phyloP scores from a whole-genome alignment of 2,329 filamentous ascomycete genomes.

The Neonectria punicea region DNA sequence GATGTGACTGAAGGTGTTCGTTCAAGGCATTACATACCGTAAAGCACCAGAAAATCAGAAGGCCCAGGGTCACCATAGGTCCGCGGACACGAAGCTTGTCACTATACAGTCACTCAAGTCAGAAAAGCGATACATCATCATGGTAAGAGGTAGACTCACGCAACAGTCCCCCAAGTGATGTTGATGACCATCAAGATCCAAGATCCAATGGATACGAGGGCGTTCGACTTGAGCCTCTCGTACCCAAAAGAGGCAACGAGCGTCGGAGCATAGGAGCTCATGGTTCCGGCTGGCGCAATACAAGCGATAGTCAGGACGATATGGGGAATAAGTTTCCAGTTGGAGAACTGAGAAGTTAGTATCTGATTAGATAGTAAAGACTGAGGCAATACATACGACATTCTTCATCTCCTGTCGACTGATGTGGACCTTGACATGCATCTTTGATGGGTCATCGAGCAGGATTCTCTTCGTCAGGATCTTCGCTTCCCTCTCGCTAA shows the following conservation, averaged over 20 bases:
- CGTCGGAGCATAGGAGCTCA: conserved; percentile 35
- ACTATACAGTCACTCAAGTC: conserved; percentile 10
- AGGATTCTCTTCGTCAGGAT: conserved; percentile 48
- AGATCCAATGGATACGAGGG: conserved; percentile 48
- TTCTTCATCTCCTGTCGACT: conserved; percentile 47
- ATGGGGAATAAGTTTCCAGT: conserved; percentile 51
- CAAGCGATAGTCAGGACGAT: conserved; percentile 37
- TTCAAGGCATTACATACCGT: conserved; percentile 4
- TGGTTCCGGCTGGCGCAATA: conserved; percentile 30
- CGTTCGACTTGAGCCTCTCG: conserved; percentile 43
- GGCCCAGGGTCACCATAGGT: conserved; percentile 27
- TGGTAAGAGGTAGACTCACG: background rate
- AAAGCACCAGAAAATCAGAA: conserved; percentile 34
- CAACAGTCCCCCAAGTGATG: conserved; percentile 44
- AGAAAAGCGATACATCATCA: conserved; percentile 1
- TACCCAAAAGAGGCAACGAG: conserved; percentile 50
- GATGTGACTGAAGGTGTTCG: background rate
- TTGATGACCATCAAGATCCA: conserved; percentile 49
- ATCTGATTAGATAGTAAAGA: too few species aligned
- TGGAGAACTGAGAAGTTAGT: conserved; percentile 45
- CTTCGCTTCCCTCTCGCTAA: conserved; percentile 48
- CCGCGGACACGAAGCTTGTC: conserved; percentile 37
- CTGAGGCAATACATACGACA: conserved; percentile 39
- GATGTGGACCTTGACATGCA: conserved; percentile 43
- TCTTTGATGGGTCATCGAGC: conserved; percentile 46